Percentiles rank a stretch among this genome's conserved stretches.
These are phyloP conservation scores for Neospermospora avenae DNA, from an alignment of 2,329 filamentous ascomycete species.

Conservation along the genomic window DNA sequence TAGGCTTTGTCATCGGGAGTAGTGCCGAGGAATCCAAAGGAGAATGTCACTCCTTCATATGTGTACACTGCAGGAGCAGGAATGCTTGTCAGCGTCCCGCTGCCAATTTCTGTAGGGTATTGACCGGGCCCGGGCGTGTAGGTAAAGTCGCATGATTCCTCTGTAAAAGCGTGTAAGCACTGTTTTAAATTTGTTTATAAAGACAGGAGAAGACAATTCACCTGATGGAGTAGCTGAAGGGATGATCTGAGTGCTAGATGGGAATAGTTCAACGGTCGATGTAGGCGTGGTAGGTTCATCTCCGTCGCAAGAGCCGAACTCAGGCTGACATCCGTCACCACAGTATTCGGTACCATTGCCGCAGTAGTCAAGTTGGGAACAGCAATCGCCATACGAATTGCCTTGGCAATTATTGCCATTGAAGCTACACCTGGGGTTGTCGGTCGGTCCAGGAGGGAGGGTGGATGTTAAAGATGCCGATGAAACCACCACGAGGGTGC, in stretches of 20 bases:
- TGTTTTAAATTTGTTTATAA: too few relatives aligned
- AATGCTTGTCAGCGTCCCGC: neutral
- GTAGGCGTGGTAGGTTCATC: neutral
- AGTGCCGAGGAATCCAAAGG: too few relatives aligned
- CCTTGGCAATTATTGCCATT: slow-evolving; percentile 4
- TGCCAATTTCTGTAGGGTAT: neutral
- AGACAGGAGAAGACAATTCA: too few relatives aligned
- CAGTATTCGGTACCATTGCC: slow-evolving; percentile 4
- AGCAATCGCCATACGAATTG: slow-evolving; percentile 5
- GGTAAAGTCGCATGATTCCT: too few relatives aligned
- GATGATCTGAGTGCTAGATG: neutral
- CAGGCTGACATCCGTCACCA: slow-evolving; percentile 4
- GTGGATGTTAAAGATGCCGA: neutral
- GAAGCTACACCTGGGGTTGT: too few relatives aligned
- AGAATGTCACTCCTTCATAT: too few relatives aligned
- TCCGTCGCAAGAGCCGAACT: slow-evolving; percentile 3
- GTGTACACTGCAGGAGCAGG: neutral
- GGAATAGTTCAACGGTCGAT: neutral
- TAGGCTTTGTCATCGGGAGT: too few relatives aligned
- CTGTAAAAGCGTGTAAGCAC: too few relatives aligned
- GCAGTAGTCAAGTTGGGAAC: slow-evolving; percentile 6
- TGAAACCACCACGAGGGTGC: neutral
- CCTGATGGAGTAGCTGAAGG: neutral
- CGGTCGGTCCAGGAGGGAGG: neutral
- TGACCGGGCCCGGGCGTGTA: neutral